Evolutionary conservation across 768 basidiomycete genomes (phyloP).

Genomic region (Serpula lacrymans): DNA sequence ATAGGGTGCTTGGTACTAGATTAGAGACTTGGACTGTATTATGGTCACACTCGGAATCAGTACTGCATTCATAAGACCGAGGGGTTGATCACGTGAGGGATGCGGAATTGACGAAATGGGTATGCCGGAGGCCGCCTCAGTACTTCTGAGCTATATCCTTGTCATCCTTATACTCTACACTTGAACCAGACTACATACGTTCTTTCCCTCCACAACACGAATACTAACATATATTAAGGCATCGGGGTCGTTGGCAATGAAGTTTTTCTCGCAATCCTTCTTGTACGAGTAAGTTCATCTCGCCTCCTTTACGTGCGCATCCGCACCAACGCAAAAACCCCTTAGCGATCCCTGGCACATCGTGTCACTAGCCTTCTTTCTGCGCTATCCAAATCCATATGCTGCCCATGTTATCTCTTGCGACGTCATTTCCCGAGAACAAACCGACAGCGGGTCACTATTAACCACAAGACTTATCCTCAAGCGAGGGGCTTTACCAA

Average conservation of each 20-base stretch:
- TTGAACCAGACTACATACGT: not conserved
- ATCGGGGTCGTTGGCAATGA: constrained; percentile 45
- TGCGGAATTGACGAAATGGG: too few species aligned
- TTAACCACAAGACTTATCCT: constrained; percentile 88
- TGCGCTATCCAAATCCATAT: constrained; percentile 95
- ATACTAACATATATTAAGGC: not conserved
- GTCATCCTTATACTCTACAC: not conserved
- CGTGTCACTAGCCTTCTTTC: constrained; percentile 88
- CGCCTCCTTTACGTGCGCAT: not conserved
- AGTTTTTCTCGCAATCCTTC: constrained; percentile 54
- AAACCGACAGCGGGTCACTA: constrained; percentile 71
- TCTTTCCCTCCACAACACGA: constrained; percentile 1
- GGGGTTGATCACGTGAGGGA: too few species aligned
- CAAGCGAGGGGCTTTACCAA: constrained; percentile 86
- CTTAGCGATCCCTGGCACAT: constrained; percentile 89
- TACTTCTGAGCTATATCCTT: too few species aligned
- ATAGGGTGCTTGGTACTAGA: too few species aligned
- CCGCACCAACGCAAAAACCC: constrained; percentile 13
- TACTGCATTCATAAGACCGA: too few species aligned
- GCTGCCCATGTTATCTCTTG: constrained; percentile 92
- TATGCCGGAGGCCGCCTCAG: too few species aligned
- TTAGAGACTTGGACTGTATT: not conserved
- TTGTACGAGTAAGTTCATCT: constrained; percentile 47
- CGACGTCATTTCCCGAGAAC: constrained; percentile 85
- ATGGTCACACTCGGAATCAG: not conserved